Base-by-base conservation (phyloP, 2,329 filamentous ascomycete genomes). In the Monilinia polystroma region DNA sequence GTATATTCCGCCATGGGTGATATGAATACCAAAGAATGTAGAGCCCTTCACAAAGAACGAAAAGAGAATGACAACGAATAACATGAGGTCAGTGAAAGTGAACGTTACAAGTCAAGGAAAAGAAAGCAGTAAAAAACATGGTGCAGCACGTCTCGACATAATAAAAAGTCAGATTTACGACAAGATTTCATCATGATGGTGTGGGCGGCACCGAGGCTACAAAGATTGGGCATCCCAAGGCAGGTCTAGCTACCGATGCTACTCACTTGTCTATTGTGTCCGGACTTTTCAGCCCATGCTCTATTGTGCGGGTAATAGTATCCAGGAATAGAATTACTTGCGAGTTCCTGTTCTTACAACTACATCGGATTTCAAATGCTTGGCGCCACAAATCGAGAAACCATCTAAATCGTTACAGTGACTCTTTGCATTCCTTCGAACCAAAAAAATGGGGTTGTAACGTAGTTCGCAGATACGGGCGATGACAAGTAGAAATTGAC, bases 1-100 rank as follows among this genome's bases (percentile, higher is more conserved):
- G 70, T 69, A 45, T 70, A 70, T 43, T 68, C 51, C 67, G 72
- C 70, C 73, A 73, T 74, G 26, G 32, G 23, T 66, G 49, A 41
- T 59, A 59, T 67, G 60, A 32, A 62, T 35, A 43, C 23, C 35
- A 38, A 60, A 62, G 56, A 62, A 62, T 32, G n/a, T 60, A 52
- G 49, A 52, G 45, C 26, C 43, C 38, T 51, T 65, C 63, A 59
- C 43, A 64, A 29, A 49, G 38, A 47, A 58, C 52, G 41, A 35
- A 62, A 52, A 35, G 23, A 29, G 59, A 60, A 66, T 14, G n/a
- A 26, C n/a, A 51, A 35, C 32, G 49, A 57, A 51, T 64, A 38
- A 53, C 53, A 65, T 53, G 47, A 18, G 38, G 38, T 23, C 58
- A 51, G 60, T 56, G 45, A 57, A 62, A 43, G 64, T 66, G 23